Conservation (phyloP, 2,329 filamentous ascomycete species). For the Ophiocordyceps camponoti-saundersi region DNA sequence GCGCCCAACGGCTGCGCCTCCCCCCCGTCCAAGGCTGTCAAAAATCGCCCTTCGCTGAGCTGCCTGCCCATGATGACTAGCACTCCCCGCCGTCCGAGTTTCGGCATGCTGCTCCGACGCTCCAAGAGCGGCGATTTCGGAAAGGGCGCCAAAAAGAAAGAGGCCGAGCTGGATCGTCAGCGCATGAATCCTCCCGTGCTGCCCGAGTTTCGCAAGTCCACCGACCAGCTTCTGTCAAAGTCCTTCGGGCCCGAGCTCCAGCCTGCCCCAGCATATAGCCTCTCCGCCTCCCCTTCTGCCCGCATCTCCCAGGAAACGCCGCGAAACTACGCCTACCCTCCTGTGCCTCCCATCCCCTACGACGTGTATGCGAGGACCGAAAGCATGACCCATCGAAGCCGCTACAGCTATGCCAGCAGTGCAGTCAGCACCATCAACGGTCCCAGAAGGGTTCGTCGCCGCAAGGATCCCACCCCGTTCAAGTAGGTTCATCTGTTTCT, state of each 20-base stretch:
- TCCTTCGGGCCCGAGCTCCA: slow-evolving; percentile 35
- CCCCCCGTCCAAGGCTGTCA: not conserved
- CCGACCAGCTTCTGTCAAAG: slow-evolving; percentile 26
- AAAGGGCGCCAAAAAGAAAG: slow-evolving; percentile 40
- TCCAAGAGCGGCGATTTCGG: slow-evolving; percentile 50
- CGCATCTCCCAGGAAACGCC: slow-evolving; percentile 34
- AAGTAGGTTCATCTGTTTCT: slow-evolving; percentile 56
- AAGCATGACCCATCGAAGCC: slow-evolving; percentile 92
- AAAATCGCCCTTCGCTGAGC: slow-evolving; percentile 2
- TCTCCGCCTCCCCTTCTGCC: slow-evolving; percentile 18
- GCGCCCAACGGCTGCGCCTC: not conserved
- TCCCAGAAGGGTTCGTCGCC: slow-evolving; percentile 75
- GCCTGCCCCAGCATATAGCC: slow-evolving; percentile 41
- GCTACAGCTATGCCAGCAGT: slow-evolving; percentile 92
- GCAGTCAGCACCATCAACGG: slow-evolving; percentile 84
- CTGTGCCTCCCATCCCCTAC: slow-evolving; percentile 43
- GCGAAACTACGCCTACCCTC: slow-evolving; percentile 23
- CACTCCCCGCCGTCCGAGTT: slow-evolving; percentile 21
- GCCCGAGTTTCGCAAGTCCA: slow-evolving; percentile 32
- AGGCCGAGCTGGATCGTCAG: slow-evolving; percentile 33
- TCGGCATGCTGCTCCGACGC: slow-evolving; percentile 47
- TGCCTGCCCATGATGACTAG: slow-evolving; percentile 11
- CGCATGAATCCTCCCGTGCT: slow-evolving; percentile 33
- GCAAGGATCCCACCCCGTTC: slow-evolving; percentile 95
- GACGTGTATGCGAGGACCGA: slow-evolving; percentile 73